These are phyloP conservation scores for Fusarium anguioides DNA, from an alignment of 2,329 filamentous ascomycete species.

Conservation along the genomic window DNA sequence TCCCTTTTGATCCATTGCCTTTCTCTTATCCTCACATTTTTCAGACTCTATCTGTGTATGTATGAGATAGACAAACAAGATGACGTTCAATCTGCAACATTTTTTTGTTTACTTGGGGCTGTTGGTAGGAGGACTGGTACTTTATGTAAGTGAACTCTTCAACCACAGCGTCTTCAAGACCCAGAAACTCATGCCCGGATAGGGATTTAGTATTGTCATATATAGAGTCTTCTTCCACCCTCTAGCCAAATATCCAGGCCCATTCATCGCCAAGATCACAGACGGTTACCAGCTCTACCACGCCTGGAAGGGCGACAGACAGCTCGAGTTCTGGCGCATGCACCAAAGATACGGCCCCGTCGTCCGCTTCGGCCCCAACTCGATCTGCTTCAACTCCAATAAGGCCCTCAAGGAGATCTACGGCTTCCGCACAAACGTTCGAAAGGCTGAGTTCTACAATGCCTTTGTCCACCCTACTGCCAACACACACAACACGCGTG, in stretches of 20 bases:
- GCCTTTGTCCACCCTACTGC: slow-evolving; percentile 76
- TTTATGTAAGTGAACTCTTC: slow-evolving; percentile 55
- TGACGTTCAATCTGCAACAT: slow-evolving; percentile 50
- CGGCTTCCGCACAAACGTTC: slow-evolving; percentile 70
- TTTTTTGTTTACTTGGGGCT: slow-evolving; percentile 56
- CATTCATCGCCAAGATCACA: slow-evolving; percentile 71
- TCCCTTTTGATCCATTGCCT: neutral
- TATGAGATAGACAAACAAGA: slow-evolving; percentile 28
- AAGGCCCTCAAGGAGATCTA: slow-evolving; percentile 75
- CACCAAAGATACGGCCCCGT: slow-evolving; percentile 79
- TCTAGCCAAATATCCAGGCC: slow-evolving; percentile 72
- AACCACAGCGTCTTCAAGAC: neutral
- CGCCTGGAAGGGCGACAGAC: slow-evolving; percentile 78
- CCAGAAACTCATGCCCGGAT: slow-evolving; percentile 1
- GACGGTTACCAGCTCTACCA: slow-evolving; percentile 76
- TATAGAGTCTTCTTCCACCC: slow-evolving; percentile 74
- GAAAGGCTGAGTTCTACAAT: slow-evolving; percentile 79
- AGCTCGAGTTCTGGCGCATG: slow-evolving; percentile 76
- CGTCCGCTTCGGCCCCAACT: slow-evolving; percentile 83
- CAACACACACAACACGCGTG: slow-evolving; percentile 79
- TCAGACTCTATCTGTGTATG: neutral
- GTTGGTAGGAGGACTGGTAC: slow-evolving; percentile 48
- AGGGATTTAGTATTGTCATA: slow-evolving; percentile 57
- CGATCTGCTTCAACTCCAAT: slow-evolving; percentile 79
- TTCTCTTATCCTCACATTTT: slow-evolving; percentile 1